These are phyloP conservation scores for Porcisia hertigi DNA, from an alignment of 208 protist species.

Conservation along the genomic window DNA sequence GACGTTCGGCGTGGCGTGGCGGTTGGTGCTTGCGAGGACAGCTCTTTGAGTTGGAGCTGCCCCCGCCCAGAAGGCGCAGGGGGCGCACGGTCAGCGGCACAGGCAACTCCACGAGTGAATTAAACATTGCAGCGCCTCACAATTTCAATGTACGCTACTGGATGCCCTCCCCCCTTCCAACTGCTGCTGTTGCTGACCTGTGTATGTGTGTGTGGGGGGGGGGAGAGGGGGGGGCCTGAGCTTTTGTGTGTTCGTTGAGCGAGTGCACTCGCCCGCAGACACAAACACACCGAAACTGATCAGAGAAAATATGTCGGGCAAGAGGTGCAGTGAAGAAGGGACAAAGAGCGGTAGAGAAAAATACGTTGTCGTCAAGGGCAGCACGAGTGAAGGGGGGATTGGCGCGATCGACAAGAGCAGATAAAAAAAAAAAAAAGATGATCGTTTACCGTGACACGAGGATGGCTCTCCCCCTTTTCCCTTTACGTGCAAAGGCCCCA, in stretches of 20 bases:
- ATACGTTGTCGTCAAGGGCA: too few species aligned
- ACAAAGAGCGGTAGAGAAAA: too few species aligned
- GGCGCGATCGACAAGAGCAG: neutral
- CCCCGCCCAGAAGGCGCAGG: constrained; percentile 23
- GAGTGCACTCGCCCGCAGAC: neutral
- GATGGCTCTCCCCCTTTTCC: too few species aligned
- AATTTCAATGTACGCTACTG: neutral
- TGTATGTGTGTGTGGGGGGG: neutral
- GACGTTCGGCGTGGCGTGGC: neutral
- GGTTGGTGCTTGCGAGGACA: neutral
- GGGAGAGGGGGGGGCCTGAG: neutral
- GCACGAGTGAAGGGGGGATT: neutral
- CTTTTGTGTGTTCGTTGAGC: neutral
- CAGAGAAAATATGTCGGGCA: neutral
- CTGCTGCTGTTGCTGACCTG: neutral
- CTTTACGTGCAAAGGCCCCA: neutral
- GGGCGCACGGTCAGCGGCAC: constrained; percentile 19
- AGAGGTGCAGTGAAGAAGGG: too few species aligned
- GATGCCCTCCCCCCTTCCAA: neutral
- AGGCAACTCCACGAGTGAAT: constrained; percentile 7
- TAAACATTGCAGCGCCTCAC: constrained; percentile 3
- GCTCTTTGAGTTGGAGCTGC: constrained; percentile 13
- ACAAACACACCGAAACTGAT: neutral
- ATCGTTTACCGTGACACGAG: neutral
- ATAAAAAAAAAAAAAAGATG: constrained; percentile 14